phyloP scores from a whole-genome alignment of 331 rosid genomes.

The Rosa hybrid region DNA sequence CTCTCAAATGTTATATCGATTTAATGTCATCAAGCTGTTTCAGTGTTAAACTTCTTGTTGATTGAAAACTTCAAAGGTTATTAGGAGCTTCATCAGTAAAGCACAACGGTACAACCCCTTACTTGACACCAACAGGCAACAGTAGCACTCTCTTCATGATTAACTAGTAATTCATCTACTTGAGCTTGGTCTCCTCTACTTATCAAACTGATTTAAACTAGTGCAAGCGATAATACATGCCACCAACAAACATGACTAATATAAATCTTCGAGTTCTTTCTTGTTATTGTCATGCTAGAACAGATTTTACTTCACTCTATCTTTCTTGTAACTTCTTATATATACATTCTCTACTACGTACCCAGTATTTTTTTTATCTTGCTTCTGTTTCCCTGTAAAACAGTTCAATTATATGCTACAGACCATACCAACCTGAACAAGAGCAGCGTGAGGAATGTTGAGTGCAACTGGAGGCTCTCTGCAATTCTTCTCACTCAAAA shows the following conservation, averaged over 20 bases:
- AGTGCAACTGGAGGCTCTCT: slow-evolving; percentile 68
- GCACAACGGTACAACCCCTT: not conserved
- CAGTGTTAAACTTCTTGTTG: too few relatives aligned
- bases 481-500: slow-evolving; percentile 61
- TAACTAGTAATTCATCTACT: not conserved
- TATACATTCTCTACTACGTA: not conserved
- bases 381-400: not conserved
- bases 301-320: not conserved
- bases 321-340: not conserved
- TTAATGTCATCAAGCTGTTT: too few relatives aligned
- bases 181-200: not conserved
- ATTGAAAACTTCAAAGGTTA: too few relatives aligned
- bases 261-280: not conserved
- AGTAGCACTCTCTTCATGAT: not conserved
- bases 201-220: not conserved
- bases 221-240: not conserved
- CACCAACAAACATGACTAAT: not conserved
- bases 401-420: slow-evolving; percentile 37
- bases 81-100: too few relatives aligned
- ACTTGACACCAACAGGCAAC: too few relatives aligned
- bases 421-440: slow-evolving; percentile 76
- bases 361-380: not conserved
- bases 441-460: slow-evolving; percentile 83
- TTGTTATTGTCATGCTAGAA: not conserved
- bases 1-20: too few relatives aligned